Evolutionary conservation across 2,329 filamentous ascomycete genomes (phyloP).

Genomic region (Aspergillus sojae): DNA sequence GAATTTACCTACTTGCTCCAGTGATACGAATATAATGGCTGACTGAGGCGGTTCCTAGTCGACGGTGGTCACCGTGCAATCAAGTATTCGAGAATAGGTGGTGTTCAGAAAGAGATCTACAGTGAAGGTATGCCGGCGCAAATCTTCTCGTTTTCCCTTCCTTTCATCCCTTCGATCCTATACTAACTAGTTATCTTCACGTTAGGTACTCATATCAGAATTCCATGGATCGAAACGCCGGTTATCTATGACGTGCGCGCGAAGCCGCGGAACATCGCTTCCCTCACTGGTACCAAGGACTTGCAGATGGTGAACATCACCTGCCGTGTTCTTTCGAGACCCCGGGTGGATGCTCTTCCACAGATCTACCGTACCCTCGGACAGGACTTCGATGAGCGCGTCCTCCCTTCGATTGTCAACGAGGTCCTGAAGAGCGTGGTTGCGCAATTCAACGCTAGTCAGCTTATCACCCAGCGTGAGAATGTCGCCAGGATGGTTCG

Average conservation of each 20-base stretch:
- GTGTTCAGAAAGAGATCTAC: constrained; percentile 97
- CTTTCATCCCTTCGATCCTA: not conserved
- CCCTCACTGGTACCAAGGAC: constrained; percentile 97
- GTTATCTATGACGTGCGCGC: constrained; percentile 97
- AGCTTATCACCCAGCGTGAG: constrained; percentile 98
- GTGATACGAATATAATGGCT: constrained; percentile 8
- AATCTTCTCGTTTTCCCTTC: constrained; percentile 12
- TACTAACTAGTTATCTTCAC: constrained; percentile 3
- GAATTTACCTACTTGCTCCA: not conserved
- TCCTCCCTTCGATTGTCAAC: constrained; percentile 96
- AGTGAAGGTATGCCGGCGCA: constrained; percentile 68
- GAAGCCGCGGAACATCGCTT: constrained; percentile 94
- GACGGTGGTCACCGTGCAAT: constrained; percentile 98
- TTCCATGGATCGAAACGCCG: constrained; percentile 97
- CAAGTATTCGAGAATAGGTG: constrained; percentile 91
- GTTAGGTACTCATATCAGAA: constrained; percentile 83
- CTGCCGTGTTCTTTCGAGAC: constrained; percentile 95
- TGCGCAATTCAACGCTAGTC: constrained; percentile 97
- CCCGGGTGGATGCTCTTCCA: constrained; percentile 82
- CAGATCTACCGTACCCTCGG: constrained; percentile 97
- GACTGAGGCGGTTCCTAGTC: constrained; percentile 55
- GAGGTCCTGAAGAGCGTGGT: constrained; percentile 99
- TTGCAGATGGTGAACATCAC: constrained; percentile 99
- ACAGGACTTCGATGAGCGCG: constrained; percentile 93
- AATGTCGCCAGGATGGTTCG: constrained; percentile 89